These are phyloP conservation scores for Balansia obtecta DNA, from an alignment of 2,329 filamentous ascomycete species.

Conservation along the genomic window DNA sequence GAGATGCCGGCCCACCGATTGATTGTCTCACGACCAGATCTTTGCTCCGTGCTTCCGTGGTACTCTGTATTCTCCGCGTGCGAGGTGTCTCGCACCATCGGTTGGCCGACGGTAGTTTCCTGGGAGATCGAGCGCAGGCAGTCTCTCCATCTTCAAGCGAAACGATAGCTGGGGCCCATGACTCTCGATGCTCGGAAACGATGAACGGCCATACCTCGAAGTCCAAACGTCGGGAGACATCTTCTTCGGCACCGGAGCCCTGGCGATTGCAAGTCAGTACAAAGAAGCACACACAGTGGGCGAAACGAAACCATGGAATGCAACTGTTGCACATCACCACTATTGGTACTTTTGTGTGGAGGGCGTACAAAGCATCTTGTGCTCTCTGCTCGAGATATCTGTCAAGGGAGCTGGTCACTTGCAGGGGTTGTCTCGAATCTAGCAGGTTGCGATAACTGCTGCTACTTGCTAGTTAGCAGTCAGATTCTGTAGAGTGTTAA, in stretches of 20 bases:
- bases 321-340: background rate
- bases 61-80: background rate
- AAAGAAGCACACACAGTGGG: background rate
- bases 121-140: background rate
- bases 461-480: no score
- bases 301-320: background rate
- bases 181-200: background rate
- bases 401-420: no score
- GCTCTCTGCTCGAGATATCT: no score
- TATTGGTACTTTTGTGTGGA: no score
- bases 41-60: background rate
- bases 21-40: background rate
- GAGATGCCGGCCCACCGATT: constrained; percentile 1
- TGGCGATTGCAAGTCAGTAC: background rate
- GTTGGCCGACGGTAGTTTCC: background rate
- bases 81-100: no score
- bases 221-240: no score
- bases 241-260: background rate
- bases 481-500: no score
- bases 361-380: no score
- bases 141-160: background rate
- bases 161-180: background rate
- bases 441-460: no score
- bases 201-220: background rate
- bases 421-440: no score